Conservation (phyloP, 768 basidiomycete genomes). For the Mycena alexandri region DNA sequence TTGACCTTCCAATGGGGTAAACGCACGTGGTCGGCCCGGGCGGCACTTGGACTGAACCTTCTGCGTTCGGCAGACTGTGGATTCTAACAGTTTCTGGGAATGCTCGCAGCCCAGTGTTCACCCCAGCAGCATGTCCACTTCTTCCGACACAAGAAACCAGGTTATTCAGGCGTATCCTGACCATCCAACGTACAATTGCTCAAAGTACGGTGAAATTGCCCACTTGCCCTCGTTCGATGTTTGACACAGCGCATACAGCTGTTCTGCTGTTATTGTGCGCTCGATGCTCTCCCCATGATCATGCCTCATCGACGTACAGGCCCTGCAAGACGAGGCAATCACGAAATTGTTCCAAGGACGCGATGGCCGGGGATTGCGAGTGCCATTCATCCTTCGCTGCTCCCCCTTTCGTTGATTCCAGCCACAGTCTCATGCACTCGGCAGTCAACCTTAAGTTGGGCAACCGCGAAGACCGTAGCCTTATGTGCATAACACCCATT, state of each 20-base stretch:
- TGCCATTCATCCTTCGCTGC: slow-evolving; percentile 7
- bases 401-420: slow-evolving; percentile 15
- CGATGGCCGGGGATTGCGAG: slow-evolving; percentile 86
- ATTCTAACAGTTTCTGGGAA: not conserved
- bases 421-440: slow-evolving; percentile 77
- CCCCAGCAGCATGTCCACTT: slow-evolving; percentile 35
- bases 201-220: slow-evolving; percentile 62
- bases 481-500: slow-evolving; percentile 62
- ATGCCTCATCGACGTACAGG: slow-evolving; percentile 51
- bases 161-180: slow-evolving; percentile 73
- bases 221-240: too few species aligned
- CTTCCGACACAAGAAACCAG: slow-evolving; percentile 63
- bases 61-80: not conserved
- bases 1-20: too few species aligned
- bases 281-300: not conserved
- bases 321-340: slow-evolving; percentile 86
- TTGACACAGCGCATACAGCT: too few species aligned
- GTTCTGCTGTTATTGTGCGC: slow-evolving; percentile 70
- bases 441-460: slow-evolving; percentile 83
- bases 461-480: slow-evolving; percentile 77
- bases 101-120: slow-evolving; percentile 1
- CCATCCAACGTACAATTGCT: slow-evolving; percentile 78
- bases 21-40: too few species aligned
- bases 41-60: not conserved
- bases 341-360: slow-evolving; percentile 88